Base-by-base conservation (phyloP, 164 flowering plant species). In the Tetrastigma voinierianum region DNA sequence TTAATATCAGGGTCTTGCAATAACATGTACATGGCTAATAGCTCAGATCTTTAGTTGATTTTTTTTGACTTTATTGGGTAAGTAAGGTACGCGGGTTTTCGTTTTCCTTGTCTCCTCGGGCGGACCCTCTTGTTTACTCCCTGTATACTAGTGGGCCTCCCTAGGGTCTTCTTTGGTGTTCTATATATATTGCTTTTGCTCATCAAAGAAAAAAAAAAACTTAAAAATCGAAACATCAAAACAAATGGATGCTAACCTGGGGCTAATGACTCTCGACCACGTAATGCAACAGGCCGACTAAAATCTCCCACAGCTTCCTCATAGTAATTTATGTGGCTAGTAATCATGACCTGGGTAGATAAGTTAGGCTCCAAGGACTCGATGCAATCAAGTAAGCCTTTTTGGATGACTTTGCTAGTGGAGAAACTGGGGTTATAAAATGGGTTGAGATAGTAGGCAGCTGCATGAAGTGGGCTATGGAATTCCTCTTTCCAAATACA, bases 401-500 rank as follows among this genome's bases (percentile, higher is more conserved):
- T 80, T 19, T 76, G 80, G 53, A 80, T 71, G 62, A 71, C 76
- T 73, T 70, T 76, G 51, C 52, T 65, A 16, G 64, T 64, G 47
- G 64, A 73, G 55, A 76, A 74, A 32, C 56, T 65, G 19, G 80
- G 71, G 19, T 57, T 77, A 53, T 80, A 81, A 59, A 64, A 62
- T 1, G 87, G 87, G 63, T 84, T 84, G 47, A 84, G 81, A 62
- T 61, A 78, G 69, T 25, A 72, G 10, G 75, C 87, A 55, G 82
- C 87, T 8, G 81, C 81, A 71, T 80, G 82, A 52, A 84, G 75
- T 18, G 87, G 82, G 55, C 70, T 67, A 70, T 76, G 81, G 20
- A 78, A 72, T 59, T 76, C 72, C 48, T 69, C 65, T 58, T 72
- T 68, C 79, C 84, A 80, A 18, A 68, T 64, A 45, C 23, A 62